Evolutionary conservation across 441 rosid genomes (phyloP).

Genomic region (Pelargonium exstipulatum): DNA sequence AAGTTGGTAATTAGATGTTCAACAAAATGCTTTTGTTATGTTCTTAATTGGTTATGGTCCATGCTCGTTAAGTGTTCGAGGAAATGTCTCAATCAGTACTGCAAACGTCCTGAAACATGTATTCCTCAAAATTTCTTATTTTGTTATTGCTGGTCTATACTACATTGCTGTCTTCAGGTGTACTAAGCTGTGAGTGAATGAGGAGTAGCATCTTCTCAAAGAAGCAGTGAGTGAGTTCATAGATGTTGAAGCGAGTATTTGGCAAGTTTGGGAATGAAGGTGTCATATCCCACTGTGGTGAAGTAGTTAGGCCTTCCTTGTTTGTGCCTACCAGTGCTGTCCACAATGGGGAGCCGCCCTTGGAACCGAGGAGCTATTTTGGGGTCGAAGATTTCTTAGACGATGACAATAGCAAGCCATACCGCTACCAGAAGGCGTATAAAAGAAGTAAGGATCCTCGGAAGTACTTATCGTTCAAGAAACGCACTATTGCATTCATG

Average conservation of each 20-base stretch:
- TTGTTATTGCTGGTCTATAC: neutral
- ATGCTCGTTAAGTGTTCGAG: neutral
- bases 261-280: constrained; percentile 31
- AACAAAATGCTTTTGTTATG: neutral
- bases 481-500: constrained; percentile 72
- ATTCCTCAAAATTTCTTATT: neutral
- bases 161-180: constrained; percentile 8
- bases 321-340: constrained; percentile 32
- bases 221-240: neutral
- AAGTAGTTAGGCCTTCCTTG: constrained; percentile 36
- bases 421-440: constrained; percentile 72
- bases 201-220: neutral
- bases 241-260: constrained; percentile 52
- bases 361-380: constrained; percentile 79
- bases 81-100: constrained; percentile 1
- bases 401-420: constrained; percentile 76
- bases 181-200: constrained; percentile 1
- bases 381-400: constrained; percentile 93
- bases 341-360: constrained; percentile 50
- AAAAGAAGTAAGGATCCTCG: constrained; percentile 56
- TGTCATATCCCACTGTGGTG: constrained; percentile 23
- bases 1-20: neutral
- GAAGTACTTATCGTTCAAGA: constrained; percentile 78
- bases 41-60: neutral
- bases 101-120: neutral